Base-by-base conservation (phyloP, 805 yeast genomes). In the Metschnikowia drakensbergensis region DNA sequence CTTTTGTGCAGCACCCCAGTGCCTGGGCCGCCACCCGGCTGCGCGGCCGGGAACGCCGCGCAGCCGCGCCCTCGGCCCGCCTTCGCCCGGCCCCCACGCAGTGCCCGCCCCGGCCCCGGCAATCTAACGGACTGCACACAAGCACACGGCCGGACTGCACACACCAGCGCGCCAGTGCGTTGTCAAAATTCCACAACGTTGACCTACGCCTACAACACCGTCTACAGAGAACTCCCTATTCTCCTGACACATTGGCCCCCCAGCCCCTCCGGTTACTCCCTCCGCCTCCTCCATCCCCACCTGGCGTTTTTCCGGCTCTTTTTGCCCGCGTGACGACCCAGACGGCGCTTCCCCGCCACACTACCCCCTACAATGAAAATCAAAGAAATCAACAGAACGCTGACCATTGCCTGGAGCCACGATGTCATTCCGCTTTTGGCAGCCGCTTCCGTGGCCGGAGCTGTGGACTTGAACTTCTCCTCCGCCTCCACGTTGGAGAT, bases 361-460 rank as follows among this genome's bases (percentile, higher is more conserved):
- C 38, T n/a, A 17, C 38, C 45, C 32, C 34, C 17, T 11, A 29
- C 30, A 41, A 56, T 57, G 60, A 89, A 88, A 69, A 76, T 94
- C 57, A 81, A 82, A 66, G 97, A 91, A 68, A 82, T 88, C 61
- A 75, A 81, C 53, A 79, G 89, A 58, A 88, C 97, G 10, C 91
- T 97, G 45, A 84, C 96, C n/a, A 89, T 94, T 71, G 96, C 98
- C 38, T 92, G 98, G 97, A 88, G 96, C 40, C 80, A 83, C 55
- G 87, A 81, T 57, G 66, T 75, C 37, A 69, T 82, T 52, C 97
- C 97, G 13, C 68, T 80, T 46, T 64, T 94, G 55, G 97, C 90
- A 23, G 81, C 96, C 1, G 99, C 97, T 23, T 86, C 97, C 0
- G 86, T 88, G n/a, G 91, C 98, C 0, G 98, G 98, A 6, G 95